Evolutionary conservation across 306 rosid genomes (phyloP).

Genomic region (Boehmeria nivea): DNA sequence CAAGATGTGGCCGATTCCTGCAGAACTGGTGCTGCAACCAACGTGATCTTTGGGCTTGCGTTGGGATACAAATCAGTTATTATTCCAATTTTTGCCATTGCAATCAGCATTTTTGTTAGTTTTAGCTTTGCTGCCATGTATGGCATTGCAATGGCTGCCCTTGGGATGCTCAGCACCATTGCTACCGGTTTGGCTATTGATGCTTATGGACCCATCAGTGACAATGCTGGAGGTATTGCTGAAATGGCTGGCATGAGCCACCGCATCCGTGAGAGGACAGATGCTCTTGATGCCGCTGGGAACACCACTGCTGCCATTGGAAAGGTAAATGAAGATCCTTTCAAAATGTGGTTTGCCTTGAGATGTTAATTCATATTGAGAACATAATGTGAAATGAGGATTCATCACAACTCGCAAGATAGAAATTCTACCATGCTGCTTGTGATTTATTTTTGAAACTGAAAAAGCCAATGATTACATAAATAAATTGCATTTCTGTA

Average conservation of each 20-base stretch:
- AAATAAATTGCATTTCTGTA: too few relatives aligned
- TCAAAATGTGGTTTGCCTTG: not conserved
- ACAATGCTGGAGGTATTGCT: constrained; percentile 84
- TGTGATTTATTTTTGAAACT: not conserved
- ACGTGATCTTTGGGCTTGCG: constrained; percentile 84
- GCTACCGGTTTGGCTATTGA: constrained; percentile 81
- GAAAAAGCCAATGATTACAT: too few relatives aligned
- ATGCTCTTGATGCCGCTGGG: constrained; percentile 87
- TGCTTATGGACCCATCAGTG: constrained; percentile 80
- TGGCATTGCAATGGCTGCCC: constrained; percentile 73
- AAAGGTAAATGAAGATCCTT: constrained; percentile 42
- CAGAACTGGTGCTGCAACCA: constrained; percentile 85
- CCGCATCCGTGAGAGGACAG: constrained; percentile 79
- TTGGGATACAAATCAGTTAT: constrained; percentile 70
- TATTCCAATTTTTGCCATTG: constrained; percentile 70
- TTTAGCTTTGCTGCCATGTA: constrained; percentile 78
- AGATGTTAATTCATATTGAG: not conserved
- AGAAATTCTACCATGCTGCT: not conserved
- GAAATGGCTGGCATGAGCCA: constrained; percentile 92
- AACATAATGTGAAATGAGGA: too few relatives aligned
- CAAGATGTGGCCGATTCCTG: constrained; percentile 92
- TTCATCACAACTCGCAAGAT: too few relatives aligned
- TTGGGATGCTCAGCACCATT: constrained; percentile 76
- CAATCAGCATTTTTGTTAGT: constrained; percentile 70
- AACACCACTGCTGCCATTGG: constrained; percentile 87